Evolutionary conservation across 805 yeast genomes (phyloP).

Genomic region (Scheffersomyces stipitis): DNA sequence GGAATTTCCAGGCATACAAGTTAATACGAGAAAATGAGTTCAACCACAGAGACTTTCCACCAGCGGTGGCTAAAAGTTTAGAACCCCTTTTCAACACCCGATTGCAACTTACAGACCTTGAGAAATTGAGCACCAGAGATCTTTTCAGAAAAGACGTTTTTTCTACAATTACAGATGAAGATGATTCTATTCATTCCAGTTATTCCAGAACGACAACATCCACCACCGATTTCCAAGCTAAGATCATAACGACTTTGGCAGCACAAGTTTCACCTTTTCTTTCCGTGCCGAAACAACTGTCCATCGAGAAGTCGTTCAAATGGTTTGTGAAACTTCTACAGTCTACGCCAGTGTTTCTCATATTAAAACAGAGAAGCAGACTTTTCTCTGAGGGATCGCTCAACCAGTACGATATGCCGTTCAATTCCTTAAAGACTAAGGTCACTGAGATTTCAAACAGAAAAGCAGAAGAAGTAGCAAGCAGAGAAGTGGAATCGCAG

Average conservation of each 20-base stretch:
- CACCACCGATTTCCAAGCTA: slow-evolving; percentile 24
- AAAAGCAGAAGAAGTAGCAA: slow-evolving; percentile 6
- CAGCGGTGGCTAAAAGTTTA: slow-evolving; percentile 16
- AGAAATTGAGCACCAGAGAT: slow-evolving; percentile 6
- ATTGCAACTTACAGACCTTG: slow-evolving; percentile 12
- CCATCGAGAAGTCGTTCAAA: slow-evolving; percentile 18
- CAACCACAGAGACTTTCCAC: slow-evolving; percentile 21
- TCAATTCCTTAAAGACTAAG: slow-evolving; percentile 10
- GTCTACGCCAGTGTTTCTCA: slow-evolving; percentile 28
- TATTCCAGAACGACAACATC: slow-evolving; percentile 13
- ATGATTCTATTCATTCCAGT: slow-evolving; percentile 8
- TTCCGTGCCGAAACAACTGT: slow-evolving; percentile 9
- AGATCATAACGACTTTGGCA: slow-evolving; percentile 24
- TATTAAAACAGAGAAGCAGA: slow-evolving; percentile 26
- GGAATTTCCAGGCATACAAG: slow-evolving; percentile 19
- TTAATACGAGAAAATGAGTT: slow-evolving; percentile 10
- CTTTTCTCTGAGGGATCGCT: slow-evolving; percentile 27
- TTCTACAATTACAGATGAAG: slow-evolving; percentile 7
- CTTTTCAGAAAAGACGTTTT: slow-evolving; percentile 2
- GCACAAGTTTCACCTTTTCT: slow-evolving; percentile 22
- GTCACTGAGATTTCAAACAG: slow-evolving; percentile 10
- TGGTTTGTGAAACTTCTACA: slow-evolving; percentile 31
- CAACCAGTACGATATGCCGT: slow-evolving; percentile 21
- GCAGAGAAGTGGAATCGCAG: slow-evolving; percentile 9
- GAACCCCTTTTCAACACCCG: slow-evolving; percentile 20